Evolutionary conservation across 1,284 basidiomycete species (phyloP).

Genomic region (Laetiporus sulphureus): DNA sequence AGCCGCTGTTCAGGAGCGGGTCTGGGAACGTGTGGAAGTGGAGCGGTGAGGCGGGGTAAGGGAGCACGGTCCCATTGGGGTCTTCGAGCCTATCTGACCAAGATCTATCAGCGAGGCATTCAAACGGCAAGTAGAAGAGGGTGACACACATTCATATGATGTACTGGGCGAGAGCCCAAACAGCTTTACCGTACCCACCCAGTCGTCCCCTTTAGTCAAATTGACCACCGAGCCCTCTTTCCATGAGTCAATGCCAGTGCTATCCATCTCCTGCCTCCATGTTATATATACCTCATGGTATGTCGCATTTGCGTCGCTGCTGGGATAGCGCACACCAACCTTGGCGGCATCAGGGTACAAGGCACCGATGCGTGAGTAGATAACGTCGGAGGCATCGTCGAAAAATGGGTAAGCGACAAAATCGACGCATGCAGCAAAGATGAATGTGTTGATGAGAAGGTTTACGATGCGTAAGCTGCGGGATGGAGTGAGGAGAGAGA

Average conservation of each 20-base stretch:
- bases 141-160: conserved; percentile 60
- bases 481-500: conserved; percentile 39
- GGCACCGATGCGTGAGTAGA: conserved; percentile 63
- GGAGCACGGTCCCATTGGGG: conserved; percentile 36
- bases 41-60: conserved; percentile 45
- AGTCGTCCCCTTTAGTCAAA: conserved; percentile 48
- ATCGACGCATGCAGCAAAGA: conserved; percentile 45
- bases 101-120: conserved; percentile 33
- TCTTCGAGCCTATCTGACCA: conserved; percentile 46
- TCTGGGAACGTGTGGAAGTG: conserved; percentile 68
- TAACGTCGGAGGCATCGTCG: conserved; percentile 46
- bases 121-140: conserved; percentile 8
- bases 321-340: conserved; percentile 54
- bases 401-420: conserved; percentile 45
- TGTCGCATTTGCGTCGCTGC: conserved; percentile 19
- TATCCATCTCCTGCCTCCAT: conserved; percentile 40
- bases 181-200: conserved; percentile 55
- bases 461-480: conserved; percentile 32
- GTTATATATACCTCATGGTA: conserved; percentile 34
- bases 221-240: conserved; percentile 44
- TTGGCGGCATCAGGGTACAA: conserved; percentile 59
- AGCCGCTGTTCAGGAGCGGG: conserved; percentile 43
- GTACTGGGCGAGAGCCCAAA: conserved; percentile 64
- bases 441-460: conserved; percentile 42
- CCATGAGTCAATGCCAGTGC: conserved; percentile 31